A percentile compares a stretch with the other conserved stretches of the same genome.
phyloP scores from a whole-genome alignment of 2,329 filamentous ascomycete species.

The Scedosporium apiospermum region DNA sequence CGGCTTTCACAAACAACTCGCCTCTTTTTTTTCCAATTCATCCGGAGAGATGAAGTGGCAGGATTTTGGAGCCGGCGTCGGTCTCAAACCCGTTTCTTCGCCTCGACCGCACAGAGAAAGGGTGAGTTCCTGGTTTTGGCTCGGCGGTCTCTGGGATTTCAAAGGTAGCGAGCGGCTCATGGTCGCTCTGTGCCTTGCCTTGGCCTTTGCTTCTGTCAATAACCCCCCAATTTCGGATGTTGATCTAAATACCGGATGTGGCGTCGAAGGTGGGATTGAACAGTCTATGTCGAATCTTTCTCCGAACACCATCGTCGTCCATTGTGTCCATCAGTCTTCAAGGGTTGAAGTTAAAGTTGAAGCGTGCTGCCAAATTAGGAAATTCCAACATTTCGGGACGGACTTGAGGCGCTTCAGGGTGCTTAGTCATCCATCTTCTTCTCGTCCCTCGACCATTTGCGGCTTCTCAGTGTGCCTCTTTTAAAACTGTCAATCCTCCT shows the following conservation, averaged over 20 bases:
- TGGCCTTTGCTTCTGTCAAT: neutral
- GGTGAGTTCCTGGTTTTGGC: neutral
- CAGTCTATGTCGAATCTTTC: neutral
- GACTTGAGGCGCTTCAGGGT: neutral
- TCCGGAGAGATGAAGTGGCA: neutral
- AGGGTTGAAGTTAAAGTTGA: neutral
- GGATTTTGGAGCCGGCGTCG: neutral
- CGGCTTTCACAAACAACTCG: neutral
- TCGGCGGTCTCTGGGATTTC: neutral
- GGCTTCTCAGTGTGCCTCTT: neutral
- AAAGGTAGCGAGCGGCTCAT: neutral
- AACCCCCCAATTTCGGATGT: too few relatives aligned
- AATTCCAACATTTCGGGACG: neutral
- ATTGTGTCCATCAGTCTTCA: neutral
- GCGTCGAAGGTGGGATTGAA: neutral
- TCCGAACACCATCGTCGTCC: neutral
- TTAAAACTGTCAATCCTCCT: conserved; percentile 5
- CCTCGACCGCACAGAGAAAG: neutral
- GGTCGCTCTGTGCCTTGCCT: neutral
- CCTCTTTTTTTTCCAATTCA: neutral
- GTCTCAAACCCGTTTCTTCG: neutral
- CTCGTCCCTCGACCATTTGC: neutral
- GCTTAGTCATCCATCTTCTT: neutral
- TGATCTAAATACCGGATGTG: neutral
- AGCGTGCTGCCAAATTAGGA: neutral